phyloP scores from a whole-genome alignment of 495 filamentous ascomycete species.

The Xylaria bambusicola region DNA sequence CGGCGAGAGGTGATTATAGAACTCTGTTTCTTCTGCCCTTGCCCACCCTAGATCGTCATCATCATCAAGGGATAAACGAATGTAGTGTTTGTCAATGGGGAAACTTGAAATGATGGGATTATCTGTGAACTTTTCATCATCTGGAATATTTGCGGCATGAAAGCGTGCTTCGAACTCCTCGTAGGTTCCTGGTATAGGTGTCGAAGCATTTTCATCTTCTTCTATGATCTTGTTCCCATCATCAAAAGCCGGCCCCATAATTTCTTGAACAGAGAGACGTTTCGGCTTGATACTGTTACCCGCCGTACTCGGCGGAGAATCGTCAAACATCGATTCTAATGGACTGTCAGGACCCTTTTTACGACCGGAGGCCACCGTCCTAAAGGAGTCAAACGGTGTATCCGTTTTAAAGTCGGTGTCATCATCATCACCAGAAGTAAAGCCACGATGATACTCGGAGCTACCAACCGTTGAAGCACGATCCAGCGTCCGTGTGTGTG shows the following conservation, averaged over 20 bases:
- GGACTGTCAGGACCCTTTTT: slow-evolving; percentile 56
- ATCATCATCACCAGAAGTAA: slow-evolving; percentile 78
- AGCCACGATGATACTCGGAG: slow-evolving; percentile 78
- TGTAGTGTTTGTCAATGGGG: slow-evolving; percentile 40
- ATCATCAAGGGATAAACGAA: slow-evolving; percentile 56
- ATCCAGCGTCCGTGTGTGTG: slow-evolving; percentile 57
- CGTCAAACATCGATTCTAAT: slow-evolving; percentile 86
- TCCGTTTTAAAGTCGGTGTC: slow-evolving; percentile 87
- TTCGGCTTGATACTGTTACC: slow-evolving; percentile 55
- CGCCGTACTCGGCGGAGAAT: slow-evolving; percentile 59
- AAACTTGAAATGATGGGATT: slow-evolving; percentile 24
- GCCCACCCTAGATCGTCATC: slow-evolving; percentile 64
- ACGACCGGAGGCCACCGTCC: slow-evolving; percentile 72
- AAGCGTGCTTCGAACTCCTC: slow-evolving; percentile 25
- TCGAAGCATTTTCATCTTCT: slow-evolving; percentile 63
- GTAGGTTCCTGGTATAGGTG: slow-evolving; percentile 51
- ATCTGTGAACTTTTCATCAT: slow-evolving; percentile 14
- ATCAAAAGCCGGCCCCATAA: slow-evolving; percentile 49
- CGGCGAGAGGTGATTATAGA: slow-evolving; percentile 56
- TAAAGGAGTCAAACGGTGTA: slow-evolving; percentile 86
- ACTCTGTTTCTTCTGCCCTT: slow-evolving; percentile 54
- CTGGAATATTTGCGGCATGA: slow-evolving; percentile 22
- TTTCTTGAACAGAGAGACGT: slow-evolving; percentile 58
- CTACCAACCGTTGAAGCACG: slow-evolving; percentile 79
- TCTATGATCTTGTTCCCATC: slow-evolving; percentile 61